Base-by-base conservation (phyloP, 1,139 yeast species). In the Geotrichum restrictum region DNA sequence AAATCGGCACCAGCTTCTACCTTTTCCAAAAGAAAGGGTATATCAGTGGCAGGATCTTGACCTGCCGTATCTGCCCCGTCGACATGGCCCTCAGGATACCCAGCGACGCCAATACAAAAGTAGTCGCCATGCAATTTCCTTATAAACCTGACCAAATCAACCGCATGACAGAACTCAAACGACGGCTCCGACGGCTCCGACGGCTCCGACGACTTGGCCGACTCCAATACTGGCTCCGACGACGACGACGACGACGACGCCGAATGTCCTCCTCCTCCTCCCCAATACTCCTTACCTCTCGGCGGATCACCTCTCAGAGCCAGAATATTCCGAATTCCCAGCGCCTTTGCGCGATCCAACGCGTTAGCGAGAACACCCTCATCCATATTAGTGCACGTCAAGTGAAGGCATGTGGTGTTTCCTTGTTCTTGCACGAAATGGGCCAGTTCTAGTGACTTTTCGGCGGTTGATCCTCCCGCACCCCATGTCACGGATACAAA, bases 401-500 rank as follows among this genome's bases (percentile, higher is more conserved):
- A 75, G 69, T 93, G 99, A 71, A 94, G 78, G 57, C 96, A 91
- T 0, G 96, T 88, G 11, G 96, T 88, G 27, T 91, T 49, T 1
- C 87, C 88, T 54, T 89, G 74, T 51, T 84, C 87, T 49, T 79
- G 74, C 62, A 85, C 88, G 63, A 95, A 85, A 16, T 81, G 74
- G 0, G 97, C 96, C 55, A 93, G 74, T 48, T 87, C 94, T 56
- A 93, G 71, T 0, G 97, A 86, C 70, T 88, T 89, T 53, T 81
- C 85, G 51, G 94, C 82, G 3, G 98, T 89, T 2, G 95, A 83
- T 1, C 98, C 98, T 38, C 98, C 98, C 6, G 98, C 98, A 29
- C 98, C 98, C 98, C 98, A 93, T 0, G 99, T 94, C 11, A 94
- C 85, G 1, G 96, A 88, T 51, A 91, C 83, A 67, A 93, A 94